These are phyloP conservation scores for Talaromyces sp. DNA, from an alignment of 2,329 filamentous ascomycete species.

Conservation along the genomic window DNA sequence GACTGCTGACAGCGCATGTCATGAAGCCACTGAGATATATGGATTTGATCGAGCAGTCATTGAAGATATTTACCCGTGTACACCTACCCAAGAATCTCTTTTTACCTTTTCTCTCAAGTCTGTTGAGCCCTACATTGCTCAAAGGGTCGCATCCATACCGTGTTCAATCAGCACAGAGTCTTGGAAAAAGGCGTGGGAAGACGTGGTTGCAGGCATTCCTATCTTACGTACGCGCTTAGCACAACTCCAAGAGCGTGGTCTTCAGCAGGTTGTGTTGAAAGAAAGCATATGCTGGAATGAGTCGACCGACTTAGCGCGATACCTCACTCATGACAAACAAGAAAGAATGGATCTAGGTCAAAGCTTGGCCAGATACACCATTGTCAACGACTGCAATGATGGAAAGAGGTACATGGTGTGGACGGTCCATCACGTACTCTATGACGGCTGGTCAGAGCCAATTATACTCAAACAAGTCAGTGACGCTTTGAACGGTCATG, in stretches of 20 bases:
- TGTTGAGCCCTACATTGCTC: slow-evolving; percentile 44
- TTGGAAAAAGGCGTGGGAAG: slow-evolving; percentile 46
- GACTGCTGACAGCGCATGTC: slow-evolving; percentile 25
- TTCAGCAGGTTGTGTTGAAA: slow-evolving; percentile 40
- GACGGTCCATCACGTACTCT: slow-evolving; percentile 51
- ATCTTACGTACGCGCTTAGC: slow-evolving; percentile 47
- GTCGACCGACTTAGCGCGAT: slow-evolving; percentile 26
- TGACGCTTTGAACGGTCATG: slow-evolving; percentile 25
- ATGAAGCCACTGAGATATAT: slow-evolving; percentile 38
- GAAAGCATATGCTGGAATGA: slow-evolving; percentile 32
- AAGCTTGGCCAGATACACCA: slow-evolving; percentile 34
- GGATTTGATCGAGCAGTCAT: slow-evolving; percentile 26
- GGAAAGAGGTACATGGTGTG: slow-evolving; percentile 43
- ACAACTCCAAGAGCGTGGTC: slow-evolving; percentile 33
- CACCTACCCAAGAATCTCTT: slow-evolving; percentile 42
- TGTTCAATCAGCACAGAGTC: slow-evolving; percentile 32
- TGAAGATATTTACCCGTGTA: slow-evolving; percentile 42
- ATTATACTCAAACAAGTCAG: slow-evolving; percentile 35
- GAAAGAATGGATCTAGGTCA: slow-evolving; percentile 37
- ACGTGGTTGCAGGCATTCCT: slow-evolving; percentile 37
- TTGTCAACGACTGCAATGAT: slow-evolving; percentile 24
- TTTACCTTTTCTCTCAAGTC: slow-evolving; percentile 46
- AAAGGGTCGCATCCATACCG: slow-evolving; percentile 40
- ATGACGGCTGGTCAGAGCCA: slow-evolving; percentile 49
- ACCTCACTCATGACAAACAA: slow-evolving; percentile 27